Base-by-base conservation (phyloP, 1,284 basidiomycete species). In the Cutaneotrichosporon cavernicola region DNA sequence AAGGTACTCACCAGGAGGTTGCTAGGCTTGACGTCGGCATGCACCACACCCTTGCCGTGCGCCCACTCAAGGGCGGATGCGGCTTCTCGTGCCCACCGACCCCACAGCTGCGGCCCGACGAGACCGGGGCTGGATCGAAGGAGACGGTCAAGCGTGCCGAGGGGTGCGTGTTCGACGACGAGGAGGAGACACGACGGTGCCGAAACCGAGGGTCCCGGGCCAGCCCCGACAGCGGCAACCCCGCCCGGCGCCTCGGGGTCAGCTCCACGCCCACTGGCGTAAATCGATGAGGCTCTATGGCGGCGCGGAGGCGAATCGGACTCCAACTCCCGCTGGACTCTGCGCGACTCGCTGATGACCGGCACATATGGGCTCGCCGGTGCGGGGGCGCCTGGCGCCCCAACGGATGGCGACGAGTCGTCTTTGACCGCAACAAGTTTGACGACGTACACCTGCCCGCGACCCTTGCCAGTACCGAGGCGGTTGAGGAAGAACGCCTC, bases 401-500 rank as follows among this genome's bases (percentile, higher is more conserved):
- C 50, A 18, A 13, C 34, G 21, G 32, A 14, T 31, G 31, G 21
- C 5, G 58, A 53, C 10, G 71, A 68, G 57, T 76, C 74, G 64
- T 79, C 77, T 59, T 76, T 78, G 57, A 76, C 76, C n/a, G 73
- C 74, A 34, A 78, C 70, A 34, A 79, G 70, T 58, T 73, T 74
- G 65, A 77, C 65, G 52, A 77, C 67, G 58, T 74, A 74, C 1
- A 76, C 72, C 34, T 69, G 70, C 1, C 75, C 74, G 14, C 69
- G 59, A 2, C 58, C 53, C 2, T 53, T 46, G 11, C 58, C 57
- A 18, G 61, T 60, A 38, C 63, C 59, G 31, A 83, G 72, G 11
- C 80, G 75, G 58, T 80, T 75, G 36, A 83, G 74, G 70, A 83
- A 82, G 73, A 81, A 81, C 0, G 81, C 82, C 68, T 83, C 82